phyloP scores from a whole-genome alignment of 1,284 basidiomycete genomes.

The Melampsora larici-populina region DNA sequence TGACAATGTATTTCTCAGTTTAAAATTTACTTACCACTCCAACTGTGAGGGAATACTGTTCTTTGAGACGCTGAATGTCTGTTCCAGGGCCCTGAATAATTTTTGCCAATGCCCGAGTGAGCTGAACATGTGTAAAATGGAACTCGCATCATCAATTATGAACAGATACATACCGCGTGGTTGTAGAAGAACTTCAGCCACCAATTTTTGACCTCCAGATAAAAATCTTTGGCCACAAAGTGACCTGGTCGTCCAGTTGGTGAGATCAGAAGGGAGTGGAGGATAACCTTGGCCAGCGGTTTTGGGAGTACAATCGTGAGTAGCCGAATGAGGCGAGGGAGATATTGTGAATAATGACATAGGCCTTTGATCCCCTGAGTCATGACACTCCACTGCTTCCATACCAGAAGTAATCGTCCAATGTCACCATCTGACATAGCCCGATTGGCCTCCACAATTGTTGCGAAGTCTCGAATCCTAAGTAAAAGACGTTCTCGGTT shows the following conservation, averaged over 20 bases:
- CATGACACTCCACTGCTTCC: slow-evolving; percentile 4
- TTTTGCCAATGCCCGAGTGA: no score
- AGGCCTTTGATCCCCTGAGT: not conserved
- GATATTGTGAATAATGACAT: not conserved
- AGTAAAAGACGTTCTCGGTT: no score
- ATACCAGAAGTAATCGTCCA: not conserved
- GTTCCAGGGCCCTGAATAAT: slow-evolving; percentile 4
- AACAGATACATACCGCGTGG: no score
- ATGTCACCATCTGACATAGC: no score
- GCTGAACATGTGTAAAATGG: no score
- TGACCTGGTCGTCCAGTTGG: not conserved
- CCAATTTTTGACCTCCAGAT: not conserved
- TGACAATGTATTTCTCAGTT: not conserved
- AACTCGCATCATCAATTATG: no score
- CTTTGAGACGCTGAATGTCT: slow-evolving; percentile 4
- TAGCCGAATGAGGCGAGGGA: not conserved
- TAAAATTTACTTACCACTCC: not conserved
- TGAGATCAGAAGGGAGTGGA: not conserved
- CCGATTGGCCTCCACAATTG: not conserved
- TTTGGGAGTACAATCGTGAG: not conserved
- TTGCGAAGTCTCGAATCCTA: not conserved
- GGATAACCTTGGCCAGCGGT: not conserved
- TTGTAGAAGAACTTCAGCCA: slow-evolving; percentile 15
- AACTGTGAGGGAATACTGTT: slow-evolving; percentile 2
- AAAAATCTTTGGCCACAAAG: no score